phyloP scores from a whole-genome alignment of 345 rosid species.

The Arabis hirsuta region DNA sequence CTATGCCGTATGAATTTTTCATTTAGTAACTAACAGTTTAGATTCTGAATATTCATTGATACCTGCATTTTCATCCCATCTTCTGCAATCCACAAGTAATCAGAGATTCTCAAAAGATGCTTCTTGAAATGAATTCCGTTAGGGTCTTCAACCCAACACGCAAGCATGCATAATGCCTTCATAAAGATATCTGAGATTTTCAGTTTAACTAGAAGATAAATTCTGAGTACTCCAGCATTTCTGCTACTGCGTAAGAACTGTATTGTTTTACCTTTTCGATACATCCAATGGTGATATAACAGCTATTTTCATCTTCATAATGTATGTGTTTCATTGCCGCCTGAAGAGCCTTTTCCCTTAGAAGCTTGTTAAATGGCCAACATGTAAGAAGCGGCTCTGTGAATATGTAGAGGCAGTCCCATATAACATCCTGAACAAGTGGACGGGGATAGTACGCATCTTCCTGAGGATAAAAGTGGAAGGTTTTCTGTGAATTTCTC shows the following conservation, averaged over 20 bases:
- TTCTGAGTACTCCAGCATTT: not conserved
- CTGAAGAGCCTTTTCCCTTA: conserved; percentile 56
- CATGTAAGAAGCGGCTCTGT: conserved; percentile 56
- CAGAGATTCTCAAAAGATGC: conserved; percentile 76
- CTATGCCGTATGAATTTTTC: not conserved
- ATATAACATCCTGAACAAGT: conserved; percentile 56
- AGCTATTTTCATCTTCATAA: conserved; percentile 69
- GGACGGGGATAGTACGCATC: conserved; percentile 69
- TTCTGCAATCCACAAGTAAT: conserved; percentile 89
- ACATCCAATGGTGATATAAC: conserved; percentile 68
- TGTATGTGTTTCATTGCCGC: conserved; percentile 67
- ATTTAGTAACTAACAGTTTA: not conserved
- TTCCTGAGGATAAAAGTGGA: conserved; percentile 47
- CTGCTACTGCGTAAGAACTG: conserved; percentile 5
- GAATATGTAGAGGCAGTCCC: conserved; percentile 58
- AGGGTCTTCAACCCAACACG: conserved; percentile 88
- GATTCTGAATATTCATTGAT: conserved; percentile 13
- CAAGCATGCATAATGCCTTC: conserved; percentile 59
- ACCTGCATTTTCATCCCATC: conserved; percentile 95
- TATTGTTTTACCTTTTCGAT: conserved; percentile 56
- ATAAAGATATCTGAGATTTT: conserved; percentile 1
- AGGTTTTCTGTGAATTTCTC: conserved; percentile 3
- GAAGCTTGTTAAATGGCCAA: conserved; percentile 63
- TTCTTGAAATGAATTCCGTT: conserved; percentile 66
- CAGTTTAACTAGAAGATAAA: conserved; percentile 13